phyloP scores from a whole-genome alignment of 2,329 filamentous ascomycete species.

The Colletotrichum tamarilloi region DNA sequence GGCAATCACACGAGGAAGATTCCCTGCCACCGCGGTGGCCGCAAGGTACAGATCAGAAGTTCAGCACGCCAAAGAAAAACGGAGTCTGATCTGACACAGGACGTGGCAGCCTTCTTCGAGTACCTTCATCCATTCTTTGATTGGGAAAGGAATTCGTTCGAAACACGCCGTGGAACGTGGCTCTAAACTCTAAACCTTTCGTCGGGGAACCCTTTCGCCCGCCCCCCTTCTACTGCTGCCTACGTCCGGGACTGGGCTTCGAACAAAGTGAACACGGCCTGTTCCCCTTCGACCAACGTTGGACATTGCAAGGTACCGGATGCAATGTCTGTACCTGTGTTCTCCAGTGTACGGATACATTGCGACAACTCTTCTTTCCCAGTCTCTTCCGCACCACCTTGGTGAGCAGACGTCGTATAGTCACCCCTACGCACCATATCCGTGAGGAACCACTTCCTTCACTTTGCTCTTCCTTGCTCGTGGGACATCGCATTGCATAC shows the following conservation, averaged over 20 bases:
- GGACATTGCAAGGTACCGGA: background rate
- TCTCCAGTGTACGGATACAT: background rate
- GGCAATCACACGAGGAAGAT: background rate
- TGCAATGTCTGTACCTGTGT: background rate
- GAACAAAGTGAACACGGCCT: constrained; percentile 11
- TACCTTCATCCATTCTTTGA: background rate
- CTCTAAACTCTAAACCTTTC: constrained; percentile 21
- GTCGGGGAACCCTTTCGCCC: constrained; percentile 8
- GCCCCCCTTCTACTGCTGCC: background rate
- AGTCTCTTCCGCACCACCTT: background rate
- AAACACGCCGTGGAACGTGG: constrained; percentile 34
- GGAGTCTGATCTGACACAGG: constrained; percentile 1
- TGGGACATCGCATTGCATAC: background rate
- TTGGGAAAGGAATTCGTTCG: constrained; percentile 28
- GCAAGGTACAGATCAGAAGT: constrained; percentile 22
- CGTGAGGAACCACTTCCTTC: background rate
- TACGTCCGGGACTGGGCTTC: constrained; percentile 1
- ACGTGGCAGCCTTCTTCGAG: background rate
- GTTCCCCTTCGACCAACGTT: background rate
- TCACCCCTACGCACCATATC: background rate
- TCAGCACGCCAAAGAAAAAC: background rate
- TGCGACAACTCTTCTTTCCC: background rate
- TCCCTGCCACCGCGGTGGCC: background rate
- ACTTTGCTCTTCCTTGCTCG: background rate
- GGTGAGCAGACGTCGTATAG: background rate